Evolutionary conservation across 345 rosid species (phyloP).

Genomic region (Rhizophora apiculata): DNA sequence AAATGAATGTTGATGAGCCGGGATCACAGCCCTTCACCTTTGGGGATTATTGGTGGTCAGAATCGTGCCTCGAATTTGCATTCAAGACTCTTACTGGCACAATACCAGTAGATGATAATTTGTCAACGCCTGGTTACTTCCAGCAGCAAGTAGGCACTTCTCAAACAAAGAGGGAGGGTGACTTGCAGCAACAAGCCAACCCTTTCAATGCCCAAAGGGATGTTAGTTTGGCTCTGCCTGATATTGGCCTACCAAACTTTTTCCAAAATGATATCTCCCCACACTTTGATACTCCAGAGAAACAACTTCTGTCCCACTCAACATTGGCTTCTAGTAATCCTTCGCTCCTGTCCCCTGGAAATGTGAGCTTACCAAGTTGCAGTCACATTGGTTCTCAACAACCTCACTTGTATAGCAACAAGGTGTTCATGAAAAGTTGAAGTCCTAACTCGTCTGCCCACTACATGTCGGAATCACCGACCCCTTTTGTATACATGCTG

Average conservation of each 20-base stretch:
- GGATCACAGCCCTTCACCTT: slow-evolving; percentile 17
- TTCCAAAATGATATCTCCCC: slow-evolving; percentile 30
- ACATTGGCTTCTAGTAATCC: slow-evolving; percentile 8
- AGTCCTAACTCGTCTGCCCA: not conserved
- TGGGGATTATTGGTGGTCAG: slow-evolving; percentile 44
- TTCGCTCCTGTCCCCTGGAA: slow-evolving; percentile 6
- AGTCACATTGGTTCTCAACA: slow-evolving; percentile 17
- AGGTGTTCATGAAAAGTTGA: slow-evolving; percentile 15
- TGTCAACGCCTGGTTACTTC: slow-evolving; percentile 36
- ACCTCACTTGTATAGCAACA: slow-evolving; percentile 17
- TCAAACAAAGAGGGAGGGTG: not conserved
- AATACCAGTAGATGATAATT: slow-evolving; percentile 30
- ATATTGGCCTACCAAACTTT: slow-evolving; percentile 34
- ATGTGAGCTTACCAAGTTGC: slow-evolving; percentile 22
- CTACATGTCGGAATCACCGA: not conserved
- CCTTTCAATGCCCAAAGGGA: slow-evolving; percentile 3
- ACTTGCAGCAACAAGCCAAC: not conserved
- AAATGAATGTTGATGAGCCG: slow-evolving; percentile 14
- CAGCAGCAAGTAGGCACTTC: slow-evolving; percentile 30
- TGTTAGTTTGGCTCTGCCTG: slow-evolving; percentile 27
- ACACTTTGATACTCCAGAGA: slow-evolving; percentile 15
- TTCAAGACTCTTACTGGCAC: slow-evolving; percentile 47
- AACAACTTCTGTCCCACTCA: slow-evolving; percentile 21
- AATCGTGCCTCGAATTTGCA: slow-evolving; percentile 44
- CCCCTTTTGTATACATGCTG: not conserved